Percentiles rank a stretch among this genome's conserved stretches.
Evolutionary conservation across 768 basidiomycete species (phyloP).

Genomic region (Pleurotus salmoneostramineus): DNA sequence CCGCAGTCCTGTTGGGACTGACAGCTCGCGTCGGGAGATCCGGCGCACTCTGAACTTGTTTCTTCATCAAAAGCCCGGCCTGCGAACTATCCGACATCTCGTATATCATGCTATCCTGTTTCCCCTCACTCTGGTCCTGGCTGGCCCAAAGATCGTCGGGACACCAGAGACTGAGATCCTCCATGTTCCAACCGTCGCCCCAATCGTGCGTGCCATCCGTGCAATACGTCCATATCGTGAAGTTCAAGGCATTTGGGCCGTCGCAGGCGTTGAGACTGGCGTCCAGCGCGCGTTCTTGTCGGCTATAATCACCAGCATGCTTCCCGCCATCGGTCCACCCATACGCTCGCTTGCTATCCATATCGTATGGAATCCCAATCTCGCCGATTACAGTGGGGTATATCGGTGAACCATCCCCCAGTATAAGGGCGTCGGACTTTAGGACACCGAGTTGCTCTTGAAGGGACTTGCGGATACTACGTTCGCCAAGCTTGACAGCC

Average conservation of each 20-base stretch:
- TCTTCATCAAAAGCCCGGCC: conserved; percentile 36
- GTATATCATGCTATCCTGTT: conserved; percentile 20
- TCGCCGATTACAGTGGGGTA: conserved; percentile 95
- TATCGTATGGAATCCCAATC: conserved; percentile 92
- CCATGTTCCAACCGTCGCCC: conserved; percentile 97
- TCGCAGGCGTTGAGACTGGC: conserved; percentile 79
- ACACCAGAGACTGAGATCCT: conserved; percentile 91
- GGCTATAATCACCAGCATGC: conserved; percentile 68
- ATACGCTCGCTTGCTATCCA: conserved; percentile 86
- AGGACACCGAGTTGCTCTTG: conserved; percentile 81
- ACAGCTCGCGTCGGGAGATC: background rate
- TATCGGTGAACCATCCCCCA: conserved; percentile 32
- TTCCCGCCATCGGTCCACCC: conserved; percentile 69
- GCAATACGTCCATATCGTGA: conserved; percentile 88
- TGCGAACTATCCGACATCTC: conserved; percentile 20
- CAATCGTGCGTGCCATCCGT: conserved; percentile 79
- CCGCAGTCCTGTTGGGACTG: conserved; percentile 9
- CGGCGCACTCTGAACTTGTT: conserved; percentile 14
- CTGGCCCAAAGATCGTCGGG: conserved; percentile 52
- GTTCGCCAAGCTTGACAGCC: conserved; percentile 80
- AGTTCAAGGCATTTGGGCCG: conserved; percentile 70
- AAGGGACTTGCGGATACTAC: conserved; percentile 74
- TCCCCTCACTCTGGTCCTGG: conserved; percentile 13
- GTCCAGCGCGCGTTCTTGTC: conserved; percentile 83
- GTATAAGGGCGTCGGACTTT: conserved; percentile 65